Evolutionary conservation across 225 moss, liverwort and hornwort species (phyloP).

Genomic region (Marchantia polymorpha): DNA sequence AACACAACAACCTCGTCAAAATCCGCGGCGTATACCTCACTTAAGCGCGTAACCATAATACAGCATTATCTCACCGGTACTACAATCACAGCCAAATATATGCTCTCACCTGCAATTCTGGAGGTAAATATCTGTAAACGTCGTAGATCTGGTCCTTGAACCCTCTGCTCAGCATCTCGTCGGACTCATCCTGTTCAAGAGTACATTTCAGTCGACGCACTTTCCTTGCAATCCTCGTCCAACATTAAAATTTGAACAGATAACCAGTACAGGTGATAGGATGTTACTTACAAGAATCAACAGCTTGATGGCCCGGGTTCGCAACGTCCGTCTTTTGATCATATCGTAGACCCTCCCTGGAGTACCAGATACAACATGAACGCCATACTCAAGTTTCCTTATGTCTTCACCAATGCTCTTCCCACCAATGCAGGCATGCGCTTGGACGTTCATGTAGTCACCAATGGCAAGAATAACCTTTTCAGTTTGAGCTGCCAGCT

Average conservation of each 20-base stretch:
- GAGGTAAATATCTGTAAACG: constrained; percentile 83
- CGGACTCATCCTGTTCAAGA: constrained; percentile 72
- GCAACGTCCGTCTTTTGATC: constrained; percentile 80
- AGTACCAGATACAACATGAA: constrained; percentile 87
- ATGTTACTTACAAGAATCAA: constrained; percentile 58
- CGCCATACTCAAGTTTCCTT: constrained; percentile 80
- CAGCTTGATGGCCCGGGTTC: constrained; percentile 80
- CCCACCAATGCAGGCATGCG: constrained; percentile 89
- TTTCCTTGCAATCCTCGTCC: background rate
- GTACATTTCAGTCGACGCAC: background rate
- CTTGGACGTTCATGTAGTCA: constrained; percentile 85
- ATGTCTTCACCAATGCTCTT: constrained; percentile 93
- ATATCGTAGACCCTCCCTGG: constrained; percentile 89
- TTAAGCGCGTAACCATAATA: too few relatives aligned
- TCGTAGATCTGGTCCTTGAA: constrained; percentile 91
- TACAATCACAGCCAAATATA: too few relatives aligned
- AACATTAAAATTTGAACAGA: background rate
- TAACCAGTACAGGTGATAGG: background rate
- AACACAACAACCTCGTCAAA: too few relatives aligned
- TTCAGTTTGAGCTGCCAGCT: constrained; percentile 87
- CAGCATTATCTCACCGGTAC: too few relatives aligned
- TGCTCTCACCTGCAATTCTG: constrained; percentile 63
- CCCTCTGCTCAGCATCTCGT: constrained; percentile 91
- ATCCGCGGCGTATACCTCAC: too few relatives aligned
- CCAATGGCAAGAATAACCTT: constrained; percentile 89